These are phyloP conservation scores for Pseudogymnoascus sp. DNA, from an alignment of 2,329 filamentous ascomycete genomes.

Conservation along the genomic window DNA sequence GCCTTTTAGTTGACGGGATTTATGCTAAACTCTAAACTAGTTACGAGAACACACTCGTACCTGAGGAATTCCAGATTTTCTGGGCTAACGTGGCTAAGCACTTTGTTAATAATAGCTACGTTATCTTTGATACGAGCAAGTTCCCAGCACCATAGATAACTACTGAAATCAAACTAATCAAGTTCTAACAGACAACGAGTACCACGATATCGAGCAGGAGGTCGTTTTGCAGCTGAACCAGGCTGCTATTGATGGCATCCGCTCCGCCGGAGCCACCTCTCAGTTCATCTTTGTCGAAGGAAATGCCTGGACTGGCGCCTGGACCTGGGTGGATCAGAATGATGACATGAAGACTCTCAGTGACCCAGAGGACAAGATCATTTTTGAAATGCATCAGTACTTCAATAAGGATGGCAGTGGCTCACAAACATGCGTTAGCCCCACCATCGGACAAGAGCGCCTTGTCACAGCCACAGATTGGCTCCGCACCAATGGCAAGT, in stretches of 20 bases:
- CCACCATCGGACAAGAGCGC: conserved; percentile 45
- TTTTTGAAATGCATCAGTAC: conserved; percentile 57
- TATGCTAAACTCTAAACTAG: too few relatives aligned
- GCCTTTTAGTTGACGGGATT: too few relatives aligned
- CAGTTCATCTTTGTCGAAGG: conserved; percentile 55
- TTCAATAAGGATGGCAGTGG: conserved; percentile 48
- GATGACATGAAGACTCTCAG: conserved; percentile 39
- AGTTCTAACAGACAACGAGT: too few relatives aligned
- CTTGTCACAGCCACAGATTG: conserved; percentile 44
- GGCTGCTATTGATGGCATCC: conserved; percentile 37
- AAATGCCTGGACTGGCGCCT: conserved; percentile 39
- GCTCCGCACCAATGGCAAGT: conserved; percentile 45
- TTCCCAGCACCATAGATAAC: conserved; percentile 37
- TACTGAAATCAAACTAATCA: too few relatives aligned
- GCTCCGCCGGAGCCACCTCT: conserved; percentile 34
- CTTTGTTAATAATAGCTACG: conserved; percentile 32
- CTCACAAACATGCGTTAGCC: conserved; percentile 41
- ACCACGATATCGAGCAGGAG: too few relatives aligned
- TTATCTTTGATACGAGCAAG: conserved; percentile 39
- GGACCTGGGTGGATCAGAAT: conserved; percentile 42
- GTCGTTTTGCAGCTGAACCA: conserved; percentile 38
- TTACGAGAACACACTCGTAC: too few relatives aligned
- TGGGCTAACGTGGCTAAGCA: conserved; percentile 33
- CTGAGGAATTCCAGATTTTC: conserved; percentile 32
- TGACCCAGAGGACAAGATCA: conserved; percentile 43